Evolutionary conservation across 2,329 filamentous ascomycete species (phyloP).

Genomic region (Claviceps sorghi): DNA sequence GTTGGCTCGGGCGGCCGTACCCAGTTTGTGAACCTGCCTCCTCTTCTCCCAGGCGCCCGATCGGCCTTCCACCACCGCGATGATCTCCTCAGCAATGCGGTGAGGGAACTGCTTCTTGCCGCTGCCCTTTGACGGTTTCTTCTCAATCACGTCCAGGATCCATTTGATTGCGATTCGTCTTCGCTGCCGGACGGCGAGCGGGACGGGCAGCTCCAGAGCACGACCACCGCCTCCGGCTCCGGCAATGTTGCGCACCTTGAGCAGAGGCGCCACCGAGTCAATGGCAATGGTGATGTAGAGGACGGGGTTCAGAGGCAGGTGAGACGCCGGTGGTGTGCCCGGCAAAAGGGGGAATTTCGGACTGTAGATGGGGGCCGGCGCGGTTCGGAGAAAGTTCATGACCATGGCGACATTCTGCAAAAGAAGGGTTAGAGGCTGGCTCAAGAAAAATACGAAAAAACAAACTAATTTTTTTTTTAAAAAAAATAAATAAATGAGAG

Average conservation of each 20-base stretch:
- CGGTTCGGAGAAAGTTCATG: conserved; percentile 71
- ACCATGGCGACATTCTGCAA: conserved; percentile 68
- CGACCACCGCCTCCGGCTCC: conserved; percentile 77
- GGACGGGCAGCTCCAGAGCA: conserved; percentile 67
- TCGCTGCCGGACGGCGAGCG: conserved; percentile 59
- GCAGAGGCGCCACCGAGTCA: conserved; percentile 80
- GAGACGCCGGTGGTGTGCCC: conserved; percentile 57
- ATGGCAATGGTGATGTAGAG: conserved; percentile 81
- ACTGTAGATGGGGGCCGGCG: conserved; percentile 62
- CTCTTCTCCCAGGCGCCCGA: conserved; percentile 77
- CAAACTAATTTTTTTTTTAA: conserved; percentile 2
- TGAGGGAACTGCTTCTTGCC: conserved; percentile 60
- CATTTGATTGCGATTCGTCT: conserved; percentile 68
- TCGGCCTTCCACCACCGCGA: conserved; percentile 75
- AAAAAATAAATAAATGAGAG: too few relatives aligned
- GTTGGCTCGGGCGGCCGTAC: conserved; percentile 66
- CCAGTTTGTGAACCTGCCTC: conserved; percentile 62
- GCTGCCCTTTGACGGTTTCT: conserved; percentile 58
- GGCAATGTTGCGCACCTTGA: conserved; percentile 62
- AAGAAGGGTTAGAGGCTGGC: too few relatives aligned
- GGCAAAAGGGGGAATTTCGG: conserved; percentile 58
- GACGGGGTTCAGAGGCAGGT: conserved; percentile 78
- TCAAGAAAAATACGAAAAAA: too few relatives aligned
- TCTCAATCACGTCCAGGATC: conserved; percentile 75
- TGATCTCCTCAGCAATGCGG: conserved; percentile 70